Evolutionary conservation across 805 yeast genomes (phyloP).

Genomic region (Dipodascus albidus): DNA sequence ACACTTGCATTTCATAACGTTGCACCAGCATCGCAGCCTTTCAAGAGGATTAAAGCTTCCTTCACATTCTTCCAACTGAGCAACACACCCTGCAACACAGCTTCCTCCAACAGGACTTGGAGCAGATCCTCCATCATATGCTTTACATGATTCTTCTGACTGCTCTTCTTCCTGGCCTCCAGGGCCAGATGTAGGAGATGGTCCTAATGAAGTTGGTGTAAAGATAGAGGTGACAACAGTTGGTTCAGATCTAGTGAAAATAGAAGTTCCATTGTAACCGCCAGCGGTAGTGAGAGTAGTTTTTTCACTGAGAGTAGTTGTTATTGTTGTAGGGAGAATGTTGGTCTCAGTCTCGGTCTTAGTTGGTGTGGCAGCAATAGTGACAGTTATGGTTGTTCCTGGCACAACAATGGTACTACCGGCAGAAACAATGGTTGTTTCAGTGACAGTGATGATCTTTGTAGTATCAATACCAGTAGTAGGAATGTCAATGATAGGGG

Average conservation of each 20-base stretch:
- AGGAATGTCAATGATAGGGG: conserved; percentile 10
- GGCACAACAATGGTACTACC: conserved; percentile 12
- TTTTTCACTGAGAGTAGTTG: conserved; percentile 1
- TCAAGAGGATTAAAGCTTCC: conserved; percentile 6
- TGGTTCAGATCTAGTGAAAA: conserved; percentile 2
- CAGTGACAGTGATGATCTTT: conserved; percentile 8
- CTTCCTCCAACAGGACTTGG: conserved; percentile 13
- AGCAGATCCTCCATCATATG: conserved; percentile 9
- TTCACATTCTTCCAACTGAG: conserved; percentile 12
- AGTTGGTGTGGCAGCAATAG: conserved; percentile 2
- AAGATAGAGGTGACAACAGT: conserved; percentile 4
- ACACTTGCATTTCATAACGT: conserved; percentile 18
- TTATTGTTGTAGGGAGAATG: conserved; percentile 3
- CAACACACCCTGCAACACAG: conserved; percentile 16
- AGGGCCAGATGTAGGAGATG: conserved; percentile 7
- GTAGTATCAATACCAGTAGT: conserved; percentile 6
- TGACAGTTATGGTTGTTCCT: conserved; percentile 10
- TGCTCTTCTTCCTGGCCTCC: conserved; percentile 8
- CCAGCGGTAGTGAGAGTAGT: background rate
- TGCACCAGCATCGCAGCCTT: conserved; percentile 14
- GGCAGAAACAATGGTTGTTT: conserved; percentile 4
- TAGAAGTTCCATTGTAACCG: background rate
- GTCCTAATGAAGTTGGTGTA: background rate
- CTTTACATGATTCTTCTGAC: conserved; percentile 9
- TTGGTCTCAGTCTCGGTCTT: background rate